Base-by-base conservation (phyloP, 1,139 yeast genomes). In the Kodamaea ohmeri region DNA sequence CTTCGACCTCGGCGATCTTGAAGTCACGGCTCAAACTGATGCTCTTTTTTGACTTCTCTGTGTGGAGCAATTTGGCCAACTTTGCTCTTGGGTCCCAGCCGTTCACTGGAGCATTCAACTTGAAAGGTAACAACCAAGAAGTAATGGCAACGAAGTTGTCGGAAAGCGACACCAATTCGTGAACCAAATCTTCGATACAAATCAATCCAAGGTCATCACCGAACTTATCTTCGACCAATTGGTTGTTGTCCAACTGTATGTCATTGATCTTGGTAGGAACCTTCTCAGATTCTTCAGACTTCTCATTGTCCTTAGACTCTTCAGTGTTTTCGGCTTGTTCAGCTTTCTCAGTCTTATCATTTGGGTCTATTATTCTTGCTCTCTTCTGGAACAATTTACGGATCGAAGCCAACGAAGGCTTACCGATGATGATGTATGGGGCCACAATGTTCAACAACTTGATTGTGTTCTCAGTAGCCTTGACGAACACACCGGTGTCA, bases 171-270 rank as follows among this genome's bases (percentile, higher is more conserved):
- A 68, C 71, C 40, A 84, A 69, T 60, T 84, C 92, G 55, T 81
- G 87, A 40, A 84, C 76, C 42, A 84, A 69, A 60, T 84, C 95
- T 63, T 84, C 94, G 29, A 82, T 74, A 76, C 95, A 84, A 48
- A 84, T 78, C 46, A 82, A 67, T 13, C 92, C 92, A 41, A 69
- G 63, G 26, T 78, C 79, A 34, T 65, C 69, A 22, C 86, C 90
- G 45, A 84, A 70, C 54, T 71, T 67, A 51, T 83, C 89, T 63
- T 84, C 95, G 35, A 84, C 83, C 32, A 79, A 63, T 50, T 78
- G 81, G 65, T 84, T 84, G 60, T 82, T 87, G 56, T 83, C 85
- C 51, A 84, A 64, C 46, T 78, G 72, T 32, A 74, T 56, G 35
- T 51, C 49, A 37, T 57, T 58, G 25, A 51, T 55, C 12, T 35